Percentiles rank a stretch among this genome's conserved stretches.
phyloP scores from a whole-genome alignment of 345 rosid species.

The Hibiscus tridactylites region DNA sequence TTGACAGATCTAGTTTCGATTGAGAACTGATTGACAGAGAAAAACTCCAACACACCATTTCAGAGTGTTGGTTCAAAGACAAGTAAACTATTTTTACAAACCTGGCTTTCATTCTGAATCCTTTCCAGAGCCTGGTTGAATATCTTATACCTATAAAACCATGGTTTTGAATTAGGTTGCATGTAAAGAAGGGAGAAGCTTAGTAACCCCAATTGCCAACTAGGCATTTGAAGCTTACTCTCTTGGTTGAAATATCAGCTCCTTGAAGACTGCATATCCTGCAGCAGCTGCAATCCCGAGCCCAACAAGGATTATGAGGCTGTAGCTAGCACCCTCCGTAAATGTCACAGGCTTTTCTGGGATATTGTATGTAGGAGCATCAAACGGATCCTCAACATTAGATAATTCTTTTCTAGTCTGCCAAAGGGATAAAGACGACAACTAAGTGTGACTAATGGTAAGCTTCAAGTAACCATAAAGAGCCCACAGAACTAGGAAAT shows the following conservation, averaged over 20 bases:
- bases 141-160: constrained; percentile 60
- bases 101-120: constrained; percentile 92
- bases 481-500: neutral
- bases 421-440: neutral
- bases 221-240: constrained; percentile 43
- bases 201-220: constrained; percentile 10
- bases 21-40: neutral
- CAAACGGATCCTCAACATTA: constrained; percentile 92
- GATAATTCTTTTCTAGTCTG: constrained; percentile 77
- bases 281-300: constrained; percentile 94
- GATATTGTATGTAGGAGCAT: constrained; percentile 85
- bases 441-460: neutral
- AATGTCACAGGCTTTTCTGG: constrained; percentile 94
- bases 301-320: constrained; percentile 78
- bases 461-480: neutral
- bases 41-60: neutral
- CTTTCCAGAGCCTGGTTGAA: constrained; percentile 81
- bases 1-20: neutral
- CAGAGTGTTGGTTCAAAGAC: neutral
- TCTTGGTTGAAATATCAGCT: constrained; percentile 88
- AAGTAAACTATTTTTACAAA: constrained; percentile 19
- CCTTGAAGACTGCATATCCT: constrained; percentile 80
- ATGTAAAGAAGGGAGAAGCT: neutral
- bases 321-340: constrained; percentile 91
- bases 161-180: constrained; percentile 6